Conservation (phyloP, 1,284 basidiomycete species). For the Meira miltonrushii region DNA sequence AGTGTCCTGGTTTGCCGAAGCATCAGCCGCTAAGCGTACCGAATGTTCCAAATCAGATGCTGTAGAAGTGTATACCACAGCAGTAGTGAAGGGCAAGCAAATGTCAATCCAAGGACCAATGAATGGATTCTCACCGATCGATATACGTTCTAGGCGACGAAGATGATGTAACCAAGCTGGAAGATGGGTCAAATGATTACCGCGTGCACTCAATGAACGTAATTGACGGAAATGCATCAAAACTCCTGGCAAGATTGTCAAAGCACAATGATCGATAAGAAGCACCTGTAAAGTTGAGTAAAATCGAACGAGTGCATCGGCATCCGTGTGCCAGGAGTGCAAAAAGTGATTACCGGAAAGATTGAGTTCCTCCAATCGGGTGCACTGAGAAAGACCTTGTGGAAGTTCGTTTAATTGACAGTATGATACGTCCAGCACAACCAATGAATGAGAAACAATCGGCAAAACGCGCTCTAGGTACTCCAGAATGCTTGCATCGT, state of each 20-base stretch:
- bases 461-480: slow-evolving; percentile 28
- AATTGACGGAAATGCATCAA: slow-evolving; percentile 60
- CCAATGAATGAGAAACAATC: slow-evolving; percentile 19
- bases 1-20: no score
- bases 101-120: slow-evolving; percentile 83
- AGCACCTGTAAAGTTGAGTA: slow-evolving; percentile 65
- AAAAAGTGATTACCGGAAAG: slow-evolving; percentile 68
- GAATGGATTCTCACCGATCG: slow-evolving; percentile 89
- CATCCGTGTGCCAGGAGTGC: background rate
- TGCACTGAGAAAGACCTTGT: slow-evolving; percentile 69
- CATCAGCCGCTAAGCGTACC: no score
- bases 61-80: no score
- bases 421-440: slow-evolving; percentile 55
- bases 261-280: slow-evolving; percentile 79
- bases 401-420: slow-evolving; percentile 79
- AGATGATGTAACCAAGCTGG: slow-evolving; percentile 89
- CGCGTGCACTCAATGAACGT: slow-evolving; percentile 78
- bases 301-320: background rate
- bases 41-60: no score
- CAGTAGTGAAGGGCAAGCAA: slow-evolving; percentile 32
- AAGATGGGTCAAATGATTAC: slow-evolving; percentile 80
- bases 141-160: slow-evolving; percentile 72
- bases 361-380: slow-evolving; percentile 84
- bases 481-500: slow-evolving; percentile 9
- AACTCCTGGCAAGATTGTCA: slow-evolving; percentile 63